These are phyloP conservation scores for Nicotiana knightiana DNA, from an alignment of 257 asterid genomes.

Conservation along the genomic window DNA sequence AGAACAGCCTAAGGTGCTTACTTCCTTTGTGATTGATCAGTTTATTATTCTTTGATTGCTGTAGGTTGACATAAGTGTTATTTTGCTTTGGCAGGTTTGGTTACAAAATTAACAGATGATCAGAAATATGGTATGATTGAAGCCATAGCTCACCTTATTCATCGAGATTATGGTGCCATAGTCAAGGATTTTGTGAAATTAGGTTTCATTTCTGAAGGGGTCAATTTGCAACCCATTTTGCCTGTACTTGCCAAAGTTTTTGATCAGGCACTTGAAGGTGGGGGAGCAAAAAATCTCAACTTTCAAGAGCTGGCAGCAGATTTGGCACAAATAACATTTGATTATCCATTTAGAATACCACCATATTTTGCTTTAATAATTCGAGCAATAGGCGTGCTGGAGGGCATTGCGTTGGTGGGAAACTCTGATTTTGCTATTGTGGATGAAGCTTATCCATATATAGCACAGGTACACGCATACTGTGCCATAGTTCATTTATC, in stretches of 20 bases:
- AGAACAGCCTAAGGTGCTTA: neutral
- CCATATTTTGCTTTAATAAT: constrained; percentile 98
- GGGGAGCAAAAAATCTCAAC: constrained; percentile 93
- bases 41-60: neutral
- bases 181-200: constrained; percentile 95
- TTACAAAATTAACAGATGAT: constrained; percentile 92
- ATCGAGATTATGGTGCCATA: constrained; percentile 90
- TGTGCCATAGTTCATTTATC: neutral
- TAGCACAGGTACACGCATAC: constrained; percentile 72
- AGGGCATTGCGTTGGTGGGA: constrained; percentile 98
- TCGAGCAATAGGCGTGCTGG: constrained; percentile 97
- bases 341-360: constrained; percentile 94
- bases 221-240: constrained; percentile 85
- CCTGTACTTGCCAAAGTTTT: constrained; percentile 99
- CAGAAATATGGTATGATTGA: constrained; percentile 97
- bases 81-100: constrained; percentile 63
- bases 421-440: constrained; percentile 97
- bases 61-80: neutral
- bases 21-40: neutral
- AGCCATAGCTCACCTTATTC: constrained; percentile 98
- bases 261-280: constrained; percentile 99
- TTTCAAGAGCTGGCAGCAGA: constrained; percentile 98
- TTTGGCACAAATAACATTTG: constrained; percentile 96
- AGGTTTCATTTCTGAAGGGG: constrained; percentile 90
- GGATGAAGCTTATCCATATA: constrained; percentile 98